Base-by-base conservation (phyloP, 1,139 yeast species). In the Lodderomyces metapsilosis region DNA sequence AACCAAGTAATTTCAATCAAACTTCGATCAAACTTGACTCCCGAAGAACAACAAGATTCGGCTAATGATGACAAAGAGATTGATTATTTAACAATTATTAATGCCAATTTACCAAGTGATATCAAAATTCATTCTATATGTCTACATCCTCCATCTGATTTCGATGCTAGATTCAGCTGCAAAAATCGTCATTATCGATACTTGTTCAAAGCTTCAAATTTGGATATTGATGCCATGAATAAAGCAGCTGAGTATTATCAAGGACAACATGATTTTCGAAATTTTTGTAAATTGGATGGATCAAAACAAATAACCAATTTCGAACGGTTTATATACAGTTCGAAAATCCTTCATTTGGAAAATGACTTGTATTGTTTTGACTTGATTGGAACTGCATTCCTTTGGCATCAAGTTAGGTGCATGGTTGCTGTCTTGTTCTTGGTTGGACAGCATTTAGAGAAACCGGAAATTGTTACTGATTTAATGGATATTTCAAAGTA, bases 321-420 rank as follows among this genome's bases (percentile, higher is more conserved):
- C 59, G 62, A 57, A 23, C 71, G 98, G 54, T 71, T 68, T 11
- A 79, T 91, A 16, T 53, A 70, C 34, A 62, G 70, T 37, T 71
- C 91, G 0, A 61, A 72, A 12, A 81, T 88, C 11, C 47, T 69
- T 8, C 69, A 64, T 5, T 52, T 78, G 5, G 54, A 61, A 35
- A 73, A 67, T 20, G 76, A 73, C 33, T 27, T 36, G 21, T 86
- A 74, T 54, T 84, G 83, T 44, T 82, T 92, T 58, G 91, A 89
- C 57, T 67, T 92, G 41, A 74, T 78, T 49, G 99, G 98, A 0
- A 71, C 88, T 2, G 98, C 98, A 6, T 94, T 94, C 53, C 66
- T 94, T 45, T 94, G 98, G 98, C 98, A 94, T 59, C 99, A 94
- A 61, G 99, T 94, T 17, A 76, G 98, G 40, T 89, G 96, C 52